phyloP scores from a whole-genome alignment of 257 asterid genomes.

The Catharanthus roseus region DNA sequence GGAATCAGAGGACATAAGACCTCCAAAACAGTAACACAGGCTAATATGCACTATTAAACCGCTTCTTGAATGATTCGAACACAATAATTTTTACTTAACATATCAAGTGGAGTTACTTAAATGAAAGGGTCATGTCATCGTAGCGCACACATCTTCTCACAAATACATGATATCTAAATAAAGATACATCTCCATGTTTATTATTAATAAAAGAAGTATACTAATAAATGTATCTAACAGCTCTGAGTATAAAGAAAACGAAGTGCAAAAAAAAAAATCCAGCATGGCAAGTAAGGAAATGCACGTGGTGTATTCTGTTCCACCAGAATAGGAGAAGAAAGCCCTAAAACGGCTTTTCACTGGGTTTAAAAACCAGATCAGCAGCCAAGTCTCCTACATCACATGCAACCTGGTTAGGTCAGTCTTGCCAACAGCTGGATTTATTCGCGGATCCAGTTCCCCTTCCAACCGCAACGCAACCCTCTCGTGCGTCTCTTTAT shows the following conservation, averaged over 20 bases:
- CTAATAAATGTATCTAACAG: no score
- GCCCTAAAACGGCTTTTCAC: background rate
- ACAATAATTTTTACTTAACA: no score
- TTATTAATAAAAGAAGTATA: no score
- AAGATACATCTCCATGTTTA: no score
- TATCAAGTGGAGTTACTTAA: no score
- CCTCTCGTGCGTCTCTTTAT: constrained; percentile 5
- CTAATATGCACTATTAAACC: no score
- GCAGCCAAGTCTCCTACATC: background rate
- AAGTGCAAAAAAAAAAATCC: background rate
- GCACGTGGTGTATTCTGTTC: constrained; percentile 18
- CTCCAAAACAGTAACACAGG: no score
- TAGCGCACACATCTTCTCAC: no score
- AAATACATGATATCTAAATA: no score
- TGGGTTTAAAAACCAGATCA: constrained; percentile 5
- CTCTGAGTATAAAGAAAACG: background rate
- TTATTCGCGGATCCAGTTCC: constrained; percentile 26
- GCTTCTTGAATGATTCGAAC: no score
- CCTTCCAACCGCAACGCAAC: background rate
- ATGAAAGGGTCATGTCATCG: no score
- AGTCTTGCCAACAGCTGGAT: constrained; percentile 25
- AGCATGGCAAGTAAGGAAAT: background rate
- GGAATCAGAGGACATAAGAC: no score
- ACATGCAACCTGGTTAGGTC: constrained; percentile 7
- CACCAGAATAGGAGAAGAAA: background rate